Base-by-base conservation (phyloP, 306 rosid genomes). In the Heteromeles arbutifolia region DNA sequence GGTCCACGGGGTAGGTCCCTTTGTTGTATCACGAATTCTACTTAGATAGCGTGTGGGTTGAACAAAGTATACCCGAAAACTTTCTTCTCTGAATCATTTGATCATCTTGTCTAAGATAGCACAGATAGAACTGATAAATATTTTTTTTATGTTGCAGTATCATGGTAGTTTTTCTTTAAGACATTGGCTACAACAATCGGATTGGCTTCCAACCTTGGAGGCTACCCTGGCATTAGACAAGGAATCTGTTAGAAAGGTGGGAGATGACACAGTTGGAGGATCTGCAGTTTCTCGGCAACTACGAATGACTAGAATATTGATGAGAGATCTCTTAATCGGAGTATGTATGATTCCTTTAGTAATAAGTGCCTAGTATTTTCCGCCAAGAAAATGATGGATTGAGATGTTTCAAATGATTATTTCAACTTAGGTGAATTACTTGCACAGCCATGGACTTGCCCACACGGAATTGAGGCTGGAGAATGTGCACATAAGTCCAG, bases 321-420 rank as follows among this genome's bases (percentile, higher is more conserved):
- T 95, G 98, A 89, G 98, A 89, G 98, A 95, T 89, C 98, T 95
- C 76, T 88, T 95, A 69, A 95, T 95, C 63, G 98, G 98, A 77
- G 98, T 95, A 88, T 10, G 80, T 69, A 67, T 58, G 63, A 37
- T 54, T 24, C 56, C 26, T 32, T 70, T 73, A 61, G 53, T 65
- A 28, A n/a, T 28, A 39, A 66, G 74, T 78, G 48, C 65, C 45
- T 67, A 14, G 29, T 39, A 50, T 63, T 63, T 75, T 65, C 57
- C 63, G 24, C 37, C 25, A 61, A 48, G 69, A 58, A 65, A 63
- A 70, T 48, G 24, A 65, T 54, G 73, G 65, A 82, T 67, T 76
- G 12, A 10, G 39, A 29, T 13, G 3, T 76, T 76, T 74, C 39
- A 77, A 21, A 74, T 80, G 41, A 53, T 78, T 73, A 68, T 84